A percentile compares a stretch with the other conserved stretches of the same genome.
Conservation (phyloP, 495 filamentous ascomycete species). For the Penicillium egyptiacum region DNA sequence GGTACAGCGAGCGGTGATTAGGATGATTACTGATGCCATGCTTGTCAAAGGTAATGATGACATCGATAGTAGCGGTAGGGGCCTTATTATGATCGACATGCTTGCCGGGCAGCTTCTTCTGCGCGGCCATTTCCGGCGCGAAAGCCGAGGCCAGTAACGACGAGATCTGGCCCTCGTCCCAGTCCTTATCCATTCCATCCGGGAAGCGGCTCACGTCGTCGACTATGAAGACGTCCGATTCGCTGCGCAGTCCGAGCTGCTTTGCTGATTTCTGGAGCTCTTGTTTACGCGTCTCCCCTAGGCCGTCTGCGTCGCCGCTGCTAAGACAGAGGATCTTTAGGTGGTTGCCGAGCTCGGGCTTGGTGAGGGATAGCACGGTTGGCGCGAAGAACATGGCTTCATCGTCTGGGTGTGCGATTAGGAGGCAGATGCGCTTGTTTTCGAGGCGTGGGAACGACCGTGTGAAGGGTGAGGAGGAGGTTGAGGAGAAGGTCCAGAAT, state of each 20-base stretch:
- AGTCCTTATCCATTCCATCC: slow-evolving; percentile 78
- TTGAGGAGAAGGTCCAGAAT: slow-evolving; percentile 52
- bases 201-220: slow-evolving; percentile 75
- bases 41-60: slow-evolving; percentile 84
- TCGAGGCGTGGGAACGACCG: slow-evolving; percentile 66
- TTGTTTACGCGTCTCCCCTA: slow-evolving; percentile 75
- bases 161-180: slow-evolving; percentile 69
- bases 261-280: slow-evolving; percentile 79
- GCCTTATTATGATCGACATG: slow-evolving; percentile 26
- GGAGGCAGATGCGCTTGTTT: slow-evolving; percentile 79
- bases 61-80: slow-evolving; percentile 67
- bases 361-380: slow-evolving; percentile 75
- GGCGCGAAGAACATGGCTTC: slow-evolving; percentile 99
- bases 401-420: slow-evolving; percentile 97
- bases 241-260: slow-evolving; percentile 67
- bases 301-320: slow-evolving; percentile 81
- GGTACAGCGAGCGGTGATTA: slow-evolving; percentile 86
- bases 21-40: slow-evolving; percentile 79
- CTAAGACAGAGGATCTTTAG: slow-evolving; percentile 92
- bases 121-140: slow-evolving; percentile 55
- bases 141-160: slow-evolving; percentile 67
- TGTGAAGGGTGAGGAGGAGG: slow-evolving; percentile 60
- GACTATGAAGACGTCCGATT: slow-evolving; percentile 76
- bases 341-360: slow-evolving; percentile 74
- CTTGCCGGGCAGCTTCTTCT: slow-evolving; percentile 23